These are phyloP conservation scores for Boletus speciosus DNA, from an alignment of 768 basidiomycete species.

Conservation along the genomic window DNA sequence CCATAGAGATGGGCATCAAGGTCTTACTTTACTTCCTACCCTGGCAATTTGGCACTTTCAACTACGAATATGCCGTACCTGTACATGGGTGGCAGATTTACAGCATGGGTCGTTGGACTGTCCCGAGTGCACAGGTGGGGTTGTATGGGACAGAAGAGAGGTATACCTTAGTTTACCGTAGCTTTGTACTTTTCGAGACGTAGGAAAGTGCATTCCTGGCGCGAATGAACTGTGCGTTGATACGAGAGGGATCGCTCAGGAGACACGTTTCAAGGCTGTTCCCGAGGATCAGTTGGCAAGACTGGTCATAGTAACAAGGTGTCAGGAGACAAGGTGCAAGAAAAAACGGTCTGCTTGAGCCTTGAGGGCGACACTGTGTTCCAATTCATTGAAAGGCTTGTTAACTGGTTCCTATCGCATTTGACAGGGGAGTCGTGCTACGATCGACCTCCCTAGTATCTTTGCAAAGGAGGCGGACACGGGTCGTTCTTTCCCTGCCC, in stretches of 20 bases:
- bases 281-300: not conserved
- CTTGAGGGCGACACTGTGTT: not conserved
- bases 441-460: not conserved
- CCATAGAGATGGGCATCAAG: not conserved
- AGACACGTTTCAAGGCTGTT: not conserved
- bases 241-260: not conserved
- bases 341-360: not conserved
- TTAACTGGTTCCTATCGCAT: not conserved
- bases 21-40: too few relatives aligned
- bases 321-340: not conserved
- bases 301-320: not conserved
- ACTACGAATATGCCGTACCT: too few relatives aligned
- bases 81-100: not conserved
- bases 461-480: not conserved
- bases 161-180: not conserved
- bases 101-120: not conserved
- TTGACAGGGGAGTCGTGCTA: not conserved
- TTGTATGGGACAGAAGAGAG: not conserved
- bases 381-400: not conserved
- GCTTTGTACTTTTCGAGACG: too few relatives aligned
- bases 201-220: not conserved
- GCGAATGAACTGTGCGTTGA: not conserved
- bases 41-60: not conserved
- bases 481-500: not conserved
- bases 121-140: not conserved